phyloP scores from a whole-genome alignment of 1,284 basidiomycete species.

The Sporisorium reilianum region DNA sequence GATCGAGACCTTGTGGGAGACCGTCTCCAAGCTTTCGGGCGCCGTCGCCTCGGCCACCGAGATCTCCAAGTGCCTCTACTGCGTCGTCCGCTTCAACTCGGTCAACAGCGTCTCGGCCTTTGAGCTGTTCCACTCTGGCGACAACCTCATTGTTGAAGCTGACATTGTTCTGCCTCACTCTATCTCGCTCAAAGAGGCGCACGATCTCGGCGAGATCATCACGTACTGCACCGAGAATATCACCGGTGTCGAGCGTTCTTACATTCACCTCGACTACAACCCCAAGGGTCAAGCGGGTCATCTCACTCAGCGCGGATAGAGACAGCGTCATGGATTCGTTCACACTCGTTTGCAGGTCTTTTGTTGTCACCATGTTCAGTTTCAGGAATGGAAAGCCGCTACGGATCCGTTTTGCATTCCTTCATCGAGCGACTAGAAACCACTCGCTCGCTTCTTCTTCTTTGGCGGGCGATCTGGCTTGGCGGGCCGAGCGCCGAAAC shows the following conservation, averaged over 20 bases:
- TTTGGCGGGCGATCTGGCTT: conserved; percentile 19
- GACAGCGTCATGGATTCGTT: background rate
- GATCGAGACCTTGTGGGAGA: conserved; percentile 62
- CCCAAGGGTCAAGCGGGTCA: conserved; percentile 62
- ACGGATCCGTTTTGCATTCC: background rate
- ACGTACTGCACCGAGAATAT: conserved; percentile 65
- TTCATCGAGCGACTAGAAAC: conserved; percentile 17
- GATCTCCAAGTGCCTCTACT: conserved; percentile 62
- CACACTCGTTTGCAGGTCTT: background rate
- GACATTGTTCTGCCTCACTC: conserved; percentile 63
- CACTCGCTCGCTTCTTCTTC: conserved; percentile 45
- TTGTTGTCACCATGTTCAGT: background rate
- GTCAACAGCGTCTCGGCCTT: conserved; percentile 64
- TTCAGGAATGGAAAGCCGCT: background rate
- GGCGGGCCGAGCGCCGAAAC: conserved; percentile 31
- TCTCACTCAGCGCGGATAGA: conserved; percentile 55
- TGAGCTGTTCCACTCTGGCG: conserved; percentile 66
- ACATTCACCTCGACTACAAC: conserved; percentile 66
- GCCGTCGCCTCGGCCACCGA: conserved; percentile 56
- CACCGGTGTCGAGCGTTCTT: conserved; percentile 57
- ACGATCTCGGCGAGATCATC: conserved; percentile 67
- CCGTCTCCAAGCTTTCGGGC: conserved; percentile 62
- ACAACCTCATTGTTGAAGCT: conserved; percentile 66
- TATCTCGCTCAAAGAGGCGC: conserved; percentile 65
- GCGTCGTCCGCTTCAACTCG: conserved; percentile 63